phyloP scores from a whole-genome alignment of 805 yeast genomes.

The Hyphopichia homilentoma region DNA sequence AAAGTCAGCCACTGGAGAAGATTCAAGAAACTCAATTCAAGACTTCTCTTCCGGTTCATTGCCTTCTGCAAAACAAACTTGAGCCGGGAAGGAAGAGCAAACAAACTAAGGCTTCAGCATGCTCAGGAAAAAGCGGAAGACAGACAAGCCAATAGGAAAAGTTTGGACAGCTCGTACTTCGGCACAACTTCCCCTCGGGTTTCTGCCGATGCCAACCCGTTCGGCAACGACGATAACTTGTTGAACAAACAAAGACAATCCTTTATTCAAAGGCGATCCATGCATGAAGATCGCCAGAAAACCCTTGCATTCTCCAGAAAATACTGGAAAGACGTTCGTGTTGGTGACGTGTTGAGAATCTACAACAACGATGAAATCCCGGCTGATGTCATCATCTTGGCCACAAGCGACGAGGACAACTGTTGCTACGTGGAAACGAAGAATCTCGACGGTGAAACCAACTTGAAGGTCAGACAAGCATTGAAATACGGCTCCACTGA shows the following conservation, averaged over 20 bases:
- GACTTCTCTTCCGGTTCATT: conserved; percentile 23
- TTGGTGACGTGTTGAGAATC: conserved; percentile 69
- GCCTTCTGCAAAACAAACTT: conserved; percentile 24
- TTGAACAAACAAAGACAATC: conserved; percentile 9
- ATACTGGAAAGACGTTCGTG: conserved; percentile 69
- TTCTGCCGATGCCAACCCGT: conserved; percentile 13
- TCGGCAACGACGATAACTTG: conserved; percentile 7
- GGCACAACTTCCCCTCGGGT: conserved; percentile 10
- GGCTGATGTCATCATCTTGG: conserved; percentile 64
- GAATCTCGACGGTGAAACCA: conserved; percentile 49
- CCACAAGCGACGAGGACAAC: conserved; percentile 69
- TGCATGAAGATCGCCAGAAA: conserved; percentile 10
- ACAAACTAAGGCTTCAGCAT: conserved; percentile 18
- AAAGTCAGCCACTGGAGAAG: conserved; percentile 65
- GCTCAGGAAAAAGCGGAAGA: conserved; percentile 3
- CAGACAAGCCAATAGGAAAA: conserved; percentile 17
- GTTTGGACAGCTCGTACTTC: conserved; percentile 29
- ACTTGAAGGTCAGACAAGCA: conserved; percentile 72
- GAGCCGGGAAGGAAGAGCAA: conserved; percentile 34
- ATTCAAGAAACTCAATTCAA: conserved; percentile 52
- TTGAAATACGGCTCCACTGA: conserved; percentile 55
- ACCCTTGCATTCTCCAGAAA: conserved; percentile 28
- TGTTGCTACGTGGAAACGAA: conserved; percentile 59
- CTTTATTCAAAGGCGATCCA: conserved; percentile 15
- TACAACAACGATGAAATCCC: conserved; percentile 74